Evolutionary conservation across 1,284 basidiomycete genomes (phyloP), one percentile per base, ranked within the genome.

Genomic region (Mycena citricolor): DNA sequence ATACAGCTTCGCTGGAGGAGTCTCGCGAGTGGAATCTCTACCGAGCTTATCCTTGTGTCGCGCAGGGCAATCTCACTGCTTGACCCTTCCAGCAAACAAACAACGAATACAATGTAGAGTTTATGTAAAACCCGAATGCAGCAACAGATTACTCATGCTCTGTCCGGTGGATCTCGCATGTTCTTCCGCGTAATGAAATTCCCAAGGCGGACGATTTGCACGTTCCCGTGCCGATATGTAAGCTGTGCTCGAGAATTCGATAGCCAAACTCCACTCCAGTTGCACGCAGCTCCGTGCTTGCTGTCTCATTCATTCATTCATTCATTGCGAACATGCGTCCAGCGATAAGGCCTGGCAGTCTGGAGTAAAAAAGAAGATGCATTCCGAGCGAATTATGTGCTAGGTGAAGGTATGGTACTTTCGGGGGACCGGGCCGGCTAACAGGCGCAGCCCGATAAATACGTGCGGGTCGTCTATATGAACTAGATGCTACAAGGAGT

Each of bases 41-140:
- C 55, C 65, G 66, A n/a, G 67, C 70, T 4, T 75, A 72, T 56
- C 69, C 70, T 17, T 64, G 64, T 31, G 47, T 73, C 25, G 64
- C 68, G 19, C 70, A 72, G 49, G 61, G 61, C 8, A 67, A 69
- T 40, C 21, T 61, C 31, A 26, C 39, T 10, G 23, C 23, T n/a
- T n/a, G 11, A n/a, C 48, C 3, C 35, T 32, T 11, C 4, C 24
- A 13, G 44, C 31, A 30, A 37, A 36, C 17, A 14, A 14, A 33
- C 20, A 21, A 21, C 40, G 25, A 38, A 29, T 8, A 21, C 33
- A 16, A 23, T 25, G 23, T 31, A 29, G 25, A 31, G 19, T 33
- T 33, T 8, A 33, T 33, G 32, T 17, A 12, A 33, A 8, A 12
- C 8, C 32, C 8, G 10, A n/a, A 10, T 17, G 10, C 19, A 12